These are phyloP conservation scores for Populus hybrid DNA, from an alignment of 441 rosid genomes.

Conservation along the genomic window DNA sequence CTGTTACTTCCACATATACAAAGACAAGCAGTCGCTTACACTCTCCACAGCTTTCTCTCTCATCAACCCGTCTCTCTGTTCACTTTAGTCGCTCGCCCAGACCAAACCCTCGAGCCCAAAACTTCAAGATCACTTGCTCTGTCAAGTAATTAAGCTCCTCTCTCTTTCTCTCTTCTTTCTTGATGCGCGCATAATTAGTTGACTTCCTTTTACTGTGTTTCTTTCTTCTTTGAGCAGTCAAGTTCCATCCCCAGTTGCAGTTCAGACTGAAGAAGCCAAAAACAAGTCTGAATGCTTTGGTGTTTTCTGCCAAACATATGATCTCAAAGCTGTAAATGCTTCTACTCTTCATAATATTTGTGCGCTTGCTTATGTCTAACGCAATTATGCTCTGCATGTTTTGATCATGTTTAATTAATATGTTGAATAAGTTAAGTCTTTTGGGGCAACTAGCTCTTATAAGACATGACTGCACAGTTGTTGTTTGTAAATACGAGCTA, in stretches of 20 bases:
- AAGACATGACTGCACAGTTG: background rate
- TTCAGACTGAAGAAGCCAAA: conserved; percentile 37
- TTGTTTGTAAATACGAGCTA: background rate
- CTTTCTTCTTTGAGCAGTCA: conserved; percentile 22
- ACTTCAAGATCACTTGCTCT: conserved; percentile 61
- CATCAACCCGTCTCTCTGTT: conserved; percentile 45
- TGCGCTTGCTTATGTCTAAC: background rate
- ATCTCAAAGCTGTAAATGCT: conserved; percentile 69
- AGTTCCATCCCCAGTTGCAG: conserved; percentile 56
- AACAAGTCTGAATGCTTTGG: conserved; percentile 72
- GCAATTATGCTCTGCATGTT: background rate
- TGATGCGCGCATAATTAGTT: background rate
- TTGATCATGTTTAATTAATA: background rate
- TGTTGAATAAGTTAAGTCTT: background rate
- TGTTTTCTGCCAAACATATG: conserved; percentile 89
- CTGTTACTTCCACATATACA: conserved; percentile 37
- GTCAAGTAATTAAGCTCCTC: conserved; percentile 56
- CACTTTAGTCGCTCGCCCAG: conserved; percentile 42
- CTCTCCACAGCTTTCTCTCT: conserved; percentile 49
- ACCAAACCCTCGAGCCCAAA: conserved; percentile 31
- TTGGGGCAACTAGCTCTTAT: background rate
- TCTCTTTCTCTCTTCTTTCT: background rate
- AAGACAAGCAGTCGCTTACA: conserved; percentile 30
- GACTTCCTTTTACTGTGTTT: background rate
- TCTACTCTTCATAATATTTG: background rate